A percentile compares a stretch with the other conserved stretches of the same genome.
phyloP scores from a whole-genome alignment of 2,329 filamentous ascomycete genomes.

The Ophiostoma sp. region DNA sequence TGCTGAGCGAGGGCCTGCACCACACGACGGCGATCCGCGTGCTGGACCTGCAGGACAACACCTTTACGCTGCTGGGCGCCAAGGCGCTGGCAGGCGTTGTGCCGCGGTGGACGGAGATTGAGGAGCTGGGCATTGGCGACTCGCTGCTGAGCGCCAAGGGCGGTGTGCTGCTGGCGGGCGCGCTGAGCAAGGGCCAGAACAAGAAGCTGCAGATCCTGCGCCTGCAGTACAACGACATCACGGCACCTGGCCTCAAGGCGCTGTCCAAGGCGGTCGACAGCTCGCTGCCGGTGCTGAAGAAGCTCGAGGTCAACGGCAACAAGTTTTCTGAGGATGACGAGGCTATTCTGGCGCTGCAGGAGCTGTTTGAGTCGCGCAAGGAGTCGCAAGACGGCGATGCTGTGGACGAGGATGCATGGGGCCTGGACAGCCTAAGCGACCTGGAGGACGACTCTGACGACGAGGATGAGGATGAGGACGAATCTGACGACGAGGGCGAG shows the following conservation, averaged over 20 bases:
- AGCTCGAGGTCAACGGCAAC: constrained; percentile 94
- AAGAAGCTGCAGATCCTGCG: constrained; percentile 72
- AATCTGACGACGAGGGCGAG: constrained; percentile 61
- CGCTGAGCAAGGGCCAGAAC: constrained; percentile 71
- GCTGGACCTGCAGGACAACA: constrained; percentile 95
- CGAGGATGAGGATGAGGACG: constrained; percentile 62
- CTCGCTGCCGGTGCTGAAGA: constrained; percentile 68
- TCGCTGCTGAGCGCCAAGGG: constrained; percentile 77
- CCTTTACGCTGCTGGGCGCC: constrained; percentile 78
- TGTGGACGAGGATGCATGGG: constrained; percentile 74
- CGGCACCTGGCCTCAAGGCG: constrained; percentile 63
- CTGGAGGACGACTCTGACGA: constrained; percentile 70
- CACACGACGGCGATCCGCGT: constrained; percentile 64
- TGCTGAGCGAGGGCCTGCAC: constrained; percentile 72
- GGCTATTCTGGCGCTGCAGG: constrained; percentile 61
- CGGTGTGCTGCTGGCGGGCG: constrained; percentile 64
- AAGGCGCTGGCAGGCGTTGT: constrained; percentile 71
- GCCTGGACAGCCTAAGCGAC: constrained; percentile 78
- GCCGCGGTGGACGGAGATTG: constrained; percentile 65
- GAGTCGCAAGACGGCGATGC: constrained; percentile 62
- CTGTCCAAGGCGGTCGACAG: constrained; percentile 63
- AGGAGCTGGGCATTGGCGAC: constrained; percentile 84
- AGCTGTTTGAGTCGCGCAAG: constrained; percentile 70
- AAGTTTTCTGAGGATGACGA: constrained; percentile 84
- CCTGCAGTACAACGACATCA: constrained; percentile 93